Conservation (phyloP, 202 grass and related monocot genomes). For the Sporobolus alterniflorus region DNA sequence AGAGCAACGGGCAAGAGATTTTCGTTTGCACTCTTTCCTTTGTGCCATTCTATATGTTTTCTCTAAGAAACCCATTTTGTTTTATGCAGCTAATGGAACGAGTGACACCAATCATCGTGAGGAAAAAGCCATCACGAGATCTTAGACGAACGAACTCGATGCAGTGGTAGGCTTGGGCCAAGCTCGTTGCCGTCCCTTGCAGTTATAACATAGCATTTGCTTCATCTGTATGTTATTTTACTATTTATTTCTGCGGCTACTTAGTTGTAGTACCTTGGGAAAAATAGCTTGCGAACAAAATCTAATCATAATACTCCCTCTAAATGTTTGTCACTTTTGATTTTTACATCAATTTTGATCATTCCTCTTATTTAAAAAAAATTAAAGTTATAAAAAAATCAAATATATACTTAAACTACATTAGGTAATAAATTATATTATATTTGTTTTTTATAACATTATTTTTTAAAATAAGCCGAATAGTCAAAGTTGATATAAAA, state of each 20-base stretch:
- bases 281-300: constrained; percentile 33
- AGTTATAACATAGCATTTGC: constrained; percentile 32
- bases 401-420: too few relatives aligned
- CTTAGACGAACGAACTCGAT: constrained; percentile 79
- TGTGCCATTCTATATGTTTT: background rate
- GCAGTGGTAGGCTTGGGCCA: constrained; percentile 68
- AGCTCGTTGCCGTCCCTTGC: constrained; percentile 18
- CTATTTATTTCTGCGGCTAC: constrained; percentile 14
- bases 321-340: too few relatives aligned
- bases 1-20: background rate
- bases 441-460: too few relatives aligned
- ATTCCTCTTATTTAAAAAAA: too few relatives aligned
- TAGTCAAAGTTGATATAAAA: too few relatives aligned
- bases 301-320: background rate
- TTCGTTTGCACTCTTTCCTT: background rate
- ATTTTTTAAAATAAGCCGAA: too few relatives aligned
- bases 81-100: constrained; percentile 77
- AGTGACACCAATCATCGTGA: constrained; percentile 59
- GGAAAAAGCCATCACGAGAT: constrained; percentile 42
- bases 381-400: too few relatives aligned
- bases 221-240: constrained; percentile 19
- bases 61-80: constrained; percentile 7
- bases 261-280: constrained; percentile 28
- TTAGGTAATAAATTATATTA: too few relatives aligned
- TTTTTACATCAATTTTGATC: too few relatives aligned